Conservation (phyloP, 2,329 filamentous ascomycete species). For the Stachybotrys elegans region DNA sequence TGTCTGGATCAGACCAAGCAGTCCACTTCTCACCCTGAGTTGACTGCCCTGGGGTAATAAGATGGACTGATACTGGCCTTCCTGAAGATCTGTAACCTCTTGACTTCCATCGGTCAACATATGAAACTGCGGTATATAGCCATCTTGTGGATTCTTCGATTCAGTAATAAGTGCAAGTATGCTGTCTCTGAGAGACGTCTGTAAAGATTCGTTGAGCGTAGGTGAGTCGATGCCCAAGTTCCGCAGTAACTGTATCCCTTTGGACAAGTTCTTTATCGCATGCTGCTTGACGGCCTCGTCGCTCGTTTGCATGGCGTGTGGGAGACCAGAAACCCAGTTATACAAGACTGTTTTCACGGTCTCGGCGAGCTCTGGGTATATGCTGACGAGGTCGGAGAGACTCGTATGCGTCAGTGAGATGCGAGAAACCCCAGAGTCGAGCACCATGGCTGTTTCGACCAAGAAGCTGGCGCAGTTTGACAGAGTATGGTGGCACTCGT, state of each 20-base stretch:
- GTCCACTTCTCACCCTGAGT: constrained; percentile 50
- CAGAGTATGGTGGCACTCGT: constrained; percentile 73
- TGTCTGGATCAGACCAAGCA: constrained; percentile 52
- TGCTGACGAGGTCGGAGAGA: constrained; percentile 57
- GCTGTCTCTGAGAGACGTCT: constrained; percentile 68
- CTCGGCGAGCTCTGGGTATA: constrained; percentile 58
- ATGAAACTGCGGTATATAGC: constrained; percentile 17
- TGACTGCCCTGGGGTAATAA: constrained; percentile 63
- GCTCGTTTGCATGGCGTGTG: constrained; percentile 75
- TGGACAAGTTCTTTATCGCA: constrained; percentile 71
- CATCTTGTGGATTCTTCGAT: constrained; percentile 11
- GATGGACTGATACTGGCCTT: constrained; percentile 50
- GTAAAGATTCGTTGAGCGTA: constrained; percentile 62
- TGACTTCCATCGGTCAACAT: constrained; percentile 18
- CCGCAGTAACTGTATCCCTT: constrained; percentile 62
- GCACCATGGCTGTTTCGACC: constrained; percentile 73
- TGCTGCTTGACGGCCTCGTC: constrained; percentile 74
- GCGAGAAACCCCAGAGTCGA: constrained; percentile 47
- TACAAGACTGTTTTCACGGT: constrained; percentile 67
- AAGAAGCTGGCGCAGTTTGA: constrained; percentile 64
- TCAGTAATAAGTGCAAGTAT: constrained; percentile 40
- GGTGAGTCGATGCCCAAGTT: constrained; percentile 59
- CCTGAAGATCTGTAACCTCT: constrained; percentile 7
- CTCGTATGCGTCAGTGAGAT: constrained; percentile 36
- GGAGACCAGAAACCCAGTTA: constrained; percentile 75